phyloP scores from a whole-genome alignment of 257 asterid genomes.

The Penstemon newberryi region DNA sequence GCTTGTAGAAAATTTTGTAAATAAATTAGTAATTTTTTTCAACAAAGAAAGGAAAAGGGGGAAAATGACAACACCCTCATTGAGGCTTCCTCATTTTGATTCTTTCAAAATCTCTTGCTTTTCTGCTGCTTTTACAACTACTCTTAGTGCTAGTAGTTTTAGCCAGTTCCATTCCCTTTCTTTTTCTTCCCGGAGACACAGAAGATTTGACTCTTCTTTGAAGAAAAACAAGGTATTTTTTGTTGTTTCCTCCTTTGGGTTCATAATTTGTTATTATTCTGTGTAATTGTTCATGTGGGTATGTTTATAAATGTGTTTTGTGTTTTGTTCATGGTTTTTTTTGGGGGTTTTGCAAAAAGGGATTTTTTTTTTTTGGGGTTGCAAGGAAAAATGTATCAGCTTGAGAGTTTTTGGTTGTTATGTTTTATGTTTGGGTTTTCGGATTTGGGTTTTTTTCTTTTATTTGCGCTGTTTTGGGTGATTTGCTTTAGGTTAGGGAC shows the following conservation, averaged over 20 bases:
- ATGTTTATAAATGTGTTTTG: neutral
- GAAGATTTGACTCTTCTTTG: slow-evolving; percentile 26
- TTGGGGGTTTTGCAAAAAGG: neutral
- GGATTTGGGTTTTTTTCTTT: neutral
- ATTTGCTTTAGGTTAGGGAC: neutral
- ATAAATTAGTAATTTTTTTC: neutral
- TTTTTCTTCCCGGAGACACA: slow-evolving; percentile 17
- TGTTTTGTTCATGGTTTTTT: neutral
- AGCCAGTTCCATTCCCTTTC: slow-evolving; percentile 22
- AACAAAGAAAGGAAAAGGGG: slow-evolving; percentile 11
- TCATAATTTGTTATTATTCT: neutral
- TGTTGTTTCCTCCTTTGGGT: neutral
- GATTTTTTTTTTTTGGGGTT: slow-evolving; percentile 8
- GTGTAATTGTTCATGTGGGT: neutral
- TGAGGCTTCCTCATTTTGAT: slow-evolving; percentile 36
- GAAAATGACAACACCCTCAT: slow-evolving; percentile 36
- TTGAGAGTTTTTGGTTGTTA: slow-evolving; percentile 1
- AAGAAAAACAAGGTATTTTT: slow-evolving; percentile 22
- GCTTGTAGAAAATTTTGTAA: neutral
- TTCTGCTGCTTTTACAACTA: neutral
- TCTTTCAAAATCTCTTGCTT: slow-evolving; percentile 11
- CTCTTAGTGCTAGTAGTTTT: slow-evolving; percentile 1
- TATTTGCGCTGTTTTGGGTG: neutral
- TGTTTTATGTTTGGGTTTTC: neutral
- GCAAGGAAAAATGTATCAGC: neutral